Evolutionary conservation across 306 rosid genomes (phyloP), one percentile per base, ranked within the genome.

Genomic region (Cicer pinnatifidum): DNA sequence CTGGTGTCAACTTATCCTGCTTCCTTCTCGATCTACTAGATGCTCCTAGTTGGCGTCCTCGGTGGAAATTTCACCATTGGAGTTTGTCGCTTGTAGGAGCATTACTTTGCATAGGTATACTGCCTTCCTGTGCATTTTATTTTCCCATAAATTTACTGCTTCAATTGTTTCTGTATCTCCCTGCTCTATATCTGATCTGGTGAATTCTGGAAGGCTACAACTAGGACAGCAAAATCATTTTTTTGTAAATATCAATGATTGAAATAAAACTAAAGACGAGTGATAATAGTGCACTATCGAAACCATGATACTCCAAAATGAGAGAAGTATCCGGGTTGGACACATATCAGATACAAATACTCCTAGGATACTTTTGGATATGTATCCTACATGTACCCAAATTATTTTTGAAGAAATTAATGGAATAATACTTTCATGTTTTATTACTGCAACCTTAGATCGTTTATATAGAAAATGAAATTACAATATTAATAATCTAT

Each of bases 21-120:
- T 95, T 95, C 90, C 99, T 95, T 86, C 90, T 95, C 69, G 99
- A 95, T 87, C 96, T 95, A 62, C 93, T 95, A 35, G 97, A 95
- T 76, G 99, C 99, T 78, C 99, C 99, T 84, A 95, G 99, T 83
- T 95, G 99, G 99, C 99, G 99, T 72, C 99, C 99, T 76, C 90
- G 99, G 73, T 95, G 99, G 99, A 83, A 86, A 84, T 88, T 95
- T 84, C 99, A 95, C 86, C 99, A 95, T 75, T 95, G 99, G 99
- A 91, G 97, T 84, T 75, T 91, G 60, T 95, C 99, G 52, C 97
- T 95, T 87, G 67, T 95, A 63, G 99, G 99, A 74, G 99, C 99
- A 66, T 77, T 85, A 60, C 96, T 95, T 81, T 95, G 96, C 82
- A 82, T 94, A 61, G 95, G 99, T 91, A 83, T 81, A 80, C 67